Evolutionary conservation across 306 rosid genomes (phyloP), one percentile per base, ranked within the genome.

Genomic region (Inga leiocalycina): DNA sequence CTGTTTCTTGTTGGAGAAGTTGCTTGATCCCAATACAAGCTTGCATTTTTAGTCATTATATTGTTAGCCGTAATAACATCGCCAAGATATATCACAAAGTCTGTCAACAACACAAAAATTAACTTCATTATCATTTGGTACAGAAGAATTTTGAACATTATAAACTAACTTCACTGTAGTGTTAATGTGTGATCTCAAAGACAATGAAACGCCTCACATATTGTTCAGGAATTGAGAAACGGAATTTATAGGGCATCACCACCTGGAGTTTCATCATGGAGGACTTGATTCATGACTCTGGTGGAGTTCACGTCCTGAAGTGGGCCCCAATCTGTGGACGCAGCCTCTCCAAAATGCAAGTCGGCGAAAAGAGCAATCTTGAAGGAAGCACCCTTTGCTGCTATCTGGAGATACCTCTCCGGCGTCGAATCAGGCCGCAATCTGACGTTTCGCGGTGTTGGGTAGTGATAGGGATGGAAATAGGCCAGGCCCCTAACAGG

Each of bases 41-140:
- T 93, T 83, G 95, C 95, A 87, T 93, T 95, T 80, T 74, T 78
- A 52, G 89, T 84, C 82, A 86, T 86, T 15, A 95, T 81, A 86
- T 89, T 93, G 85, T 93, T 95, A n/a, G 94, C 95, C 22, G 98
- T 91, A 72, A 95, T 81, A 4, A 95, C 91, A 85, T 93, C 98
- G 69, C 98, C 95, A 35, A 93, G 94, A 84, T 93, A 92, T 74
- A 93, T 84, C 17, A 93, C 95, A 81, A 95, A 95, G 88, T 95
- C 97, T 94, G 92, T 73, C 68, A 69, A 69, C 4, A 81, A 14
- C 57, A 16, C n/a, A 51, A 24, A 43, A 82, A 44, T 74, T 57
- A 71, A 48, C 37, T 37, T 78, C 74, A 32, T 89, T 79, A 84
- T 37, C 67, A 41, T 46, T 67, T 14, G 6, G 66, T 22, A 61